These are phyloP conservation scores for Tetrapisispora namnaoensis DNA, from an alignment of 805 yeast species.

Conservation along the genomic window DNA sequence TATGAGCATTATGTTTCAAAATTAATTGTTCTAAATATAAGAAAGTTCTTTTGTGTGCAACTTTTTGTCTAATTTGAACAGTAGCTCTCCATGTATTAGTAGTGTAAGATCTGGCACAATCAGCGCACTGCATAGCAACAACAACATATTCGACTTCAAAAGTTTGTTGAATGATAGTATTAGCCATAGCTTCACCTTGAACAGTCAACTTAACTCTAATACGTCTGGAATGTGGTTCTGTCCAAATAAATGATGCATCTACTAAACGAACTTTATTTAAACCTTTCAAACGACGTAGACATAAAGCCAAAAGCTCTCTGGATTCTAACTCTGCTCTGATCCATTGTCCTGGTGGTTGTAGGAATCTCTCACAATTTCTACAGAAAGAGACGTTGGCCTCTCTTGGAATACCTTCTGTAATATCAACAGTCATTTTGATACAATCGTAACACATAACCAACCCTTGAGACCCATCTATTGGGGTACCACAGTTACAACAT, in stretches of 20 bases:
- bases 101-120: constrained; percentile 95
- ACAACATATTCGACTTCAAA: constrained; percentile 93
- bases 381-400: constrained; percentile 91
- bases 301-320: constrained; percentile 82
- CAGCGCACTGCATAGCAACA: constrained; percentile 94
- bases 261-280: constrained; percentile 74
- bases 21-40: constrained; percentile 92
- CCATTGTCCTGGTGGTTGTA: constrained; percentile 95
- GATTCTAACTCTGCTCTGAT: constrained; percentile 82
- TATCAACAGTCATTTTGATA: constrained; percentile 85
- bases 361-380: constrained; percentile 91
- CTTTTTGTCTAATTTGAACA: constrained; percentile 96
- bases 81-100: constrained; percentile 97
- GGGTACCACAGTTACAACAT: constrained; percentile 97
- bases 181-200: constrained; percentile 91
- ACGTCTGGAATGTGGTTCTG: constrained; percentile 97
- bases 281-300: constrained; percentile 82
- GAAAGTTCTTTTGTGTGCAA: constrained; percentile 92
- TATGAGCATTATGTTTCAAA: constrained; percentile 84
- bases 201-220: constrained; percentile 84
- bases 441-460: constrained; percentile 96
- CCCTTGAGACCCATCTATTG: constrained; percentile 92
- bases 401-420: constrained; percentile 88
- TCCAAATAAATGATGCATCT: constrained; percentile 96
- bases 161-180: constrained; percentile 85